Percentiles rank a stretch among this genome's conserved stretches.
These are phyloP conservation scores for Isabelozyma rhagii DNA, from an alignment of 805 yeast species.

Conservation along the genomic window DNA sequence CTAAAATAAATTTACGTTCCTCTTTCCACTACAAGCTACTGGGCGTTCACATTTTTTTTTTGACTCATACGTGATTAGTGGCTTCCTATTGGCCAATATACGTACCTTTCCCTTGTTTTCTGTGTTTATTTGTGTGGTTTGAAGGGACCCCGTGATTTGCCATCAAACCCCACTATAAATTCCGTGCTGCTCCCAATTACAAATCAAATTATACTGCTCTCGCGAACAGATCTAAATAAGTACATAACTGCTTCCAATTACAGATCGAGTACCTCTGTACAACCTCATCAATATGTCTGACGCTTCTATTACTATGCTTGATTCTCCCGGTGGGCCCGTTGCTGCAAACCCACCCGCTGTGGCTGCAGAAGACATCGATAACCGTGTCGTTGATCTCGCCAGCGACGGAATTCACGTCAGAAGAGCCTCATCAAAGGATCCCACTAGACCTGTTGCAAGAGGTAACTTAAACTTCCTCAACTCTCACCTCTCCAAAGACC, in stretches of 20 bases:
- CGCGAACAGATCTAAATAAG: too few relatives aligned
- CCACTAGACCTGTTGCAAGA: slow-evolving; percentile 17
- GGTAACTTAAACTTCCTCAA: slow-evolving; percentile 30
- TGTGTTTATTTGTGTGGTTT: neutral
- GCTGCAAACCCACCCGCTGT: neutral
- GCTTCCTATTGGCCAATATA: neutral
- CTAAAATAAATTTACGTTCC: neutral
- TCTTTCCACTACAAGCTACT: neutral
- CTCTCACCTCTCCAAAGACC: slow-evolving; percentile 36
- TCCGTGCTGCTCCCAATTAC: neutral
- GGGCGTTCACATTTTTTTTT: neutral
- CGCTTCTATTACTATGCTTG: neutral
- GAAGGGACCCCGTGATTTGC: neutral
- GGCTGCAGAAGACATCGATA: neutral
- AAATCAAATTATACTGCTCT: too few relatives aligned
- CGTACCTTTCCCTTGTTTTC: neutral
- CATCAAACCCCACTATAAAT: neutral
- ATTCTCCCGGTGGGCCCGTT: neutral
- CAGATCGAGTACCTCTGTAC: too few relatives aligned
- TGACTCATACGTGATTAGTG: neutral
- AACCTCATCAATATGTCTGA: neutral
- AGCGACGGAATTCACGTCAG: slow-evolving; percentile 11
- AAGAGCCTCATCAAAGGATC: slow-evolving; percentile 32
- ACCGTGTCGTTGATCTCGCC: neutral
- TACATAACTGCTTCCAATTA: too few relatives aligned